Base-by-base conservation (phyloP, 2,329 filamentous ascomycete genomes). In the Myriangium duriaei region DNA sequence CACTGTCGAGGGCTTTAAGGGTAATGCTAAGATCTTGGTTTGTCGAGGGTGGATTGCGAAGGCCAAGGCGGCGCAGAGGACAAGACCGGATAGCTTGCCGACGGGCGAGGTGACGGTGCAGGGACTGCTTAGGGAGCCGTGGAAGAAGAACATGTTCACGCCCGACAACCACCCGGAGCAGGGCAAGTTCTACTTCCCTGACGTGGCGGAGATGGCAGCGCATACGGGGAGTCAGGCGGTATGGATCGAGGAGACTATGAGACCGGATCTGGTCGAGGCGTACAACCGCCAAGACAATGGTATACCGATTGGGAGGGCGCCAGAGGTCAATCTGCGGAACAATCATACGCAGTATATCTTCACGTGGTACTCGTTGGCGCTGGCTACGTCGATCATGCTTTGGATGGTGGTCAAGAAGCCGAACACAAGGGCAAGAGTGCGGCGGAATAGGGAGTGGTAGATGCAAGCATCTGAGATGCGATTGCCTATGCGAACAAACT, bases 321-420 rank as follows among this genome's bases (percentile, higher is more conserved):
- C 91, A 4, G 85, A 93, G 62, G 87, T 98, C 43, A 93, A 92
- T 57, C 65, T 98, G 54, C 75, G 85, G 57, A 98, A 98, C 58
- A 96, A 93, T 62, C 91, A 98, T 61, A 78, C 84, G 46, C 91
- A 96, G 67, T 98, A 98, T 61, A 98, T 98, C 49, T 91, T 95
- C 60, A 98, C 91, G 48, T 98, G 91, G 91, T 95, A 92, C 55
- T 83, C 81, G 45, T 71, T 93, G 46, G 80, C 76, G 41, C 60
- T 80, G 29, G 87, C 87, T 41, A 98, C 91, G 28, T 77, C 84
- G 10, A 74, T 98, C 54, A 98, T 98, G 91, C 68, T 98, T 54
- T 94, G 81, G 72, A 87, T 96, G 82, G 77, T 98, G 26, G 66
- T 94, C 44, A 86, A 82, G 59, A 94, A 88, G 61, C 85, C 86